Evolutionary conservation across 1,284 basidiomycete species (phyloP).

Genomic region (Tilletia caries): DNA sequence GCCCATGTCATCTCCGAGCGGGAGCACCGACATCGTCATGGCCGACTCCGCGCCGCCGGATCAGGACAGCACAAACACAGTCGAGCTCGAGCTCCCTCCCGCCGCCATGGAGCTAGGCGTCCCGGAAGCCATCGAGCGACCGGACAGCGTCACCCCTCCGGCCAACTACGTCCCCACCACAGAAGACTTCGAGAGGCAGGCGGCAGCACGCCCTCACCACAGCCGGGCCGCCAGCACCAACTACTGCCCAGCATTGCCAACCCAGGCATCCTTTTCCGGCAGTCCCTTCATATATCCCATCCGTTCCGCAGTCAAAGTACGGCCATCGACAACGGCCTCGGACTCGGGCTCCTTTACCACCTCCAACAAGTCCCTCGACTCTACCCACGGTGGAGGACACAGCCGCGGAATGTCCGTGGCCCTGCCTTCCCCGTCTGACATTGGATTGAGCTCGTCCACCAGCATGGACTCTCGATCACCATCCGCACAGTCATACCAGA

Average conservation of each 20-base stretch:
- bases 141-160: no score
- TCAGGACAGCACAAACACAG: no score
- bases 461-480: constrained; percentile 13
- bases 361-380: neutral
- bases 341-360: neutral
- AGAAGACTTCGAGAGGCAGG: no score
- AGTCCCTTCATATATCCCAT: constrained; percentile 47
- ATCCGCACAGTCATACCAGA: constrained; percentile 18
- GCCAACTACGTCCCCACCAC: no score
- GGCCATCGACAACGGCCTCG: constrained; percentile 26
- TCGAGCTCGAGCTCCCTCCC: no score
- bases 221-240: no score
- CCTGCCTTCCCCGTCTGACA: neutral
- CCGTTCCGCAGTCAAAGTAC: constrained; percentile 41
- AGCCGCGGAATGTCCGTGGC: neutral
- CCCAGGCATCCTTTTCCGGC: neutral
- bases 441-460: neutral
- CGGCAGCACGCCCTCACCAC: no score
- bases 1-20: no score
- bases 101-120: no score
- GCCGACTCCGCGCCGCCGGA: no score
- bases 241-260: neutral
- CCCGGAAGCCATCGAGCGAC: no score
- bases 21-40: no score
- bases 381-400: neutral